phyloP scores from a whole-genome alignment of 106 monocot species.

The Dioscorea dumetorum region DNA sequence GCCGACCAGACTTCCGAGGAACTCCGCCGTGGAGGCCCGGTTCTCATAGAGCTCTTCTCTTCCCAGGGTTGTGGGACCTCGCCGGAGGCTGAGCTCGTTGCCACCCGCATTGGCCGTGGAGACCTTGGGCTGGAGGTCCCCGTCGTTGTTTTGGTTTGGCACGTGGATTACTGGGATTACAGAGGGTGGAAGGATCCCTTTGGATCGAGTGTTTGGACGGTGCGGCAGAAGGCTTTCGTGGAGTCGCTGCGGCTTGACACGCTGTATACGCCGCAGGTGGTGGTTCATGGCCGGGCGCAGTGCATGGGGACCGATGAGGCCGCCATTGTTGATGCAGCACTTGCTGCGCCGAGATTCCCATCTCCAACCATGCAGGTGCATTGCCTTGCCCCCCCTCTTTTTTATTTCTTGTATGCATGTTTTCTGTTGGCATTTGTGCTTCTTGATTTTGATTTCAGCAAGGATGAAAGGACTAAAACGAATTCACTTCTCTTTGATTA shows the following conservation, averaged over 20 bases:
- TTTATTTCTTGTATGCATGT: not conserved
- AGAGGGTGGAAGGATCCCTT: conserved; percentile 91
- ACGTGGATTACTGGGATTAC: conserved; percentile 97
- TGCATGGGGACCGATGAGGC: conserved; percentile 63
- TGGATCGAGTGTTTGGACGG: conserved; percentile 76
- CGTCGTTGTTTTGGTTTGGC: conserved; percentile 61
- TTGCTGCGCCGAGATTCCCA: conserved; percentile 44
- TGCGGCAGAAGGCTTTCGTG: conserved; percentile 88
- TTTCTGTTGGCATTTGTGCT: too few relatives aligned
- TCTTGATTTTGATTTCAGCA: too few relatives aligned
- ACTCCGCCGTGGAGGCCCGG: conserved; percentile 36
- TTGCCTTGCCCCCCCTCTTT: not conserved
- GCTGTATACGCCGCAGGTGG: conserved; percentile 80
- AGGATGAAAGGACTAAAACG: too few relatives aligned
- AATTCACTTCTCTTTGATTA: too few relatives aligned
- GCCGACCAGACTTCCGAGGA: conserved; percentile 44
- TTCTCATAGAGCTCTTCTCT: conserved; percentile 81
- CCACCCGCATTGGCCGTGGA: conserved; percentile 44
- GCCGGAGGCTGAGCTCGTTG: conserved; percentile 69
- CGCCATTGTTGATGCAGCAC: conserved; percentile 38
- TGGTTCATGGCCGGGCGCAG: conserved; percentile 64
- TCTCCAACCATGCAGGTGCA: conserved; percentile 69
- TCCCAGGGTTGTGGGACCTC: conserved; percentile 95
- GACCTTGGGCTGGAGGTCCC: conserved; percentile 21
- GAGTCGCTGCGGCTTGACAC: conserved; percentile 71